Evolutionary conservation across 2,329 filamentous ascomycete species (phyloP).

Genomic region (Fusarium sp.): DNA sequence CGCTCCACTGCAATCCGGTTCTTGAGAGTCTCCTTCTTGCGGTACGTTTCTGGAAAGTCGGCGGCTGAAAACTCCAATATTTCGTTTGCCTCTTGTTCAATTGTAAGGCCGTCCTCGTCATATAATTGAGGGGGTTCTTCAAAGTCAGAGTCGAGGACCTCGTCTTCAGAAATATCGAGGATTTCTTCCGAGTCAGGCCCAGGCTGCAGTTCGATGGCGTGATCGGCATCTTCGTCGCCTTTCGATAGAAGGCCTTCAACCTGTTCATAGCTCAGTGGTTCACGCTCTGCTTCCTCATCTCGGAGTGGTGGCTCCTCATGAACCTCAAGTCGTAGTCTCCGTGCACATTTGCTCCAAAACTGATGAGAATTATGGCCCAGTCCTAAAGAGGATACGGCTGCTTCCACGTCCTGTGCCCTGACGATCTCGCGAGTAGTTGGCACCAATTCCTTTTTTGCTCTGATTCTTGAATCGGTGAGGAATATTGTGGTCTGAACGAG

Average conservation of each 20-base stretch:
- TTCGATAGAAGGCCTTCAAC: conserved; percentile 24
- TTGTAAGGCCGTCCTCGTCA: conserved; percentile 46
- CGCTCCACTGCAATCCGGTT: conserved; percentile 55
- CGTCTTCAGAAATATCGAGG: conserved; percentile 9
- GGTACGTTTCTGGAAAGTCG: conserved; percentile 52
- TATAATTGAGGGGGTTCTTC: conserved; percentile 10
- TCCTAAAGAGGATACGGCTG: conserved; percentile 61
- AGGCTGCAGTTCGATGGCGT: background rate
- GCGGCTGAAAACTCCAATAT: conserved; percentile 55
- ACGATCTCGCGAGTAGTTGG: conserved; percentile 50
- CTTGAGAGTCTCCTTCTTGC: conserved; percentile 51
- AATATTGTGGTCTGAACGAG: conserved; percentile 77
- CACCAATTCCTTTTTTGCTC: conserved; percentile 56
- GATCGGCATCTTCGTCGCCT: conserved; percentile 15
- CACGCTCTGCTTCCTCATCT: conserved; percentile 39
- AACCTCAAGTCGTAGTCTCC: conserved; percentile 62
- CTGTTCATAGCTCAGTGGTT: conserved; percentile 32
- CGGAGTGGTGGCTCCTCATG: conserved; percentile 49
- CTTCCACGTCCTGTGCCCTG: conserved; percentile 58
- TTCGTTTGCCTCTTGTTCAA: conserved; percentile 56
- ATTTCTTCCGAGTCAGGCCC: background rate
- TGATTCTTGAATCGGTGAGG: conserved; percentile 75
- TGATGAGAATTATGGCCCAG: conserved; percentile 51
- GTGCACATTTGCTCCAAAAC: conserved; percentile 62
- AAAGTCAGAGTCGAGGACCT: conserved; percentile 29